A percentile compares a stretch with the other conserved stretches of the same genome.
Evolutionary conservation across 352 stramenopile genomes (phyloP).

Genomic region (Phytophthora aleatoria): DNA sequence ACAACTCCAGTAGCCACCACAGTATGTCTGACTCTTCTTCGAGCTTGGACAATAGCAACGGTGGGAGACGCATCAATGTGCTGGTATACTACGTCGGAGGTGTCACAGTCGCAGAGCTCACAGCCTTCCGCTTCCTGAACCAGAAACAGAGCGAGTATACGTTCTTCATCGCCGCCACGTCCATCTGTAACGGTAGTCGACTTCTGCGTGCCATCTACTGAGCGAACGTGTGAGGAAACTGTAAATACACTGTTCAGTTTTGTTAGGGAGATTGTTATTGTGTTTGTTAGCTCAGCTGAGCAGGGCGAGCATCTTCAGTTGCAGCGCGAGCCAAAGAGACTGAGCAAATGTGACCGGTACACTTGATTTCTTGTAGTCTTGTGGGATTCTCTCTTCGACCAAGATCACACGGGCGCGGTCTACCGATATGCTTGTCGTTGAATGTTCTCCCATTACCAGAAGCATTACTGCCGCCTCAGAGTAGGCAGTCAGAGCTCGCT

Average conservation of each 20-base stretch:
- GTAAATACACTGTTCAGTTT: constrained; percentile 17
- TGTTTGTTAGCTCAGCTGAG: background rate
- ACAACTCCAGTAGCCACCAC: constrained; percentile 21
- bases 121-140: constrained; percentile 79
- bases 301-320: constrained; percentile 48
- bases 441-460: constrained; percentile 51
- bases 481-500: constrained; percentile 46
- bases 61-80: constrained; percentile 38
- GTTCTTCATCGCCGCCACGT: constrained; percentile 76
- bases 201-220: constrained; percentile 65
- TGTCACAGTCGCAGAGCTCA: constrained; percentile 83
- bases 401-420: constrained; percentile 52
- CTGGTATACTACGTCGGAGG: constrained; percentile 88
- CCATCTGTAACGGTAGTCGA: constrained; percentile 74
- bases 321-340: constrained; percentile 40
- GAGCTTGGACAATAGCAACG: constrained; percentile 16
- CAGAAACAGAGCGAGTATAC: constrained; percentile 58
- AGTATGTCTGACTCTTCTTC: constrained; percentile 24
- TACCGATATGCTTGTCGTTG: constrained; percentile 41
- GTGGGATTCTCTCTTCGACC: constrained; percentile 52
- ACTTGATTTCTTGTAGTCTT: constrained; percentile 42
- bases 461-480: constrained; percentile 53
- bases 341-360: constrained; percentile 38
- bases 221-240: constrained; percentile 6
- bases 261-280: background rate